A percentile compares a stretch with the other conserved stretches of the same genome.
These are phyloP conservation scores for Alternaria metachromatica DNA, from an alignment of 2,329 filamentous ascomycete species.

Conservation along the genomic window DNA sequence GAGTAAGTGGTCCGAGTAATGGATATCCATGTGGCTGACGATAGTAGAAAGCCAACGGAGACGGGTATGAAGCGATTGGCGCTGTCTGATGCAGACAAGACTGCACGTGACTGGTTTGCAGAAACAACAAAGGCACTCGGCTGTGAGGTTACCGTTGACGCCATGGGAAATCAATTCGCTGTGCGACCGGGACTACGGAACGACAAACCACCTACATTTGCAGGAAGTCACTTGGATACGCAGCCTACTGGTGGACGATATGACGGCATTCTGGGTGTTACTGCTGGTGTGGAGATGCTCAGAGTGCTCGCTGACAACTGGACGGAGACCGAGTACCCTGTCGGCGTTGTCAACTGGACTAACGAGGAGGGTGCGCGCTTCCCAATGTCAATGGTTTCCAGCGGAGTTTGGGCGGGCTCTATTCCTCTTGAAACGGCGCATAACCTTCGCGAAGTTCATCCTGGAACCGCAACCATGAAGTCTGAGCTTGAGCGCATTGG, in stretches of 20 bases:
- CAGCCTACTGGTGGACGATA: constrained; percentile 70
- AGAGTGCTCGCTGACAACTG: constrained; percentile 70
- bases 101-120: constrained; percentile 78
- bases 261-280: constrained; percentile 78
- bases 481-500: constrained; percentile 74
- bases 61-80: constrained; percentile 80
- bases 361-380: constrained; percentile 86
- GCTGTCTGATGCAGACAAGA: constrained; percentile 73
- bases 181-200: constrained; percentile 67
- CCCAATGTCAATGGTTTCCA: constrained; percentile 75
- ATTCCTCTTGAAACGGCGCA: constrained; percentile 68
- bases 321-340: constrained; percentile 71
- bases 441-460: constrained; percentile 67
- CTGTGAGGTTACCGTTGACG: constrained; percentile 72
- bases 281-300: constrained; percentile 76
- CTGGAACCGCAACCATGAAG: constrained; percentile 67
- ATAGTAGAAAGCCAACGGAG: constrained; percentile 60
- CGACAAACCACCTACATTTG: constrained; percentile 67
- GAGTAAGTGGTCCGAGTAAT: constrained; percentile 52
- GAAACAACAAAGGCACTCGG: constrained; percentile 67
- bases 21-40: constrained; percentile 1
- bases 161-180: constrained; percentile 84
- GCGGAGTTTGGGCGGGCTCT: constrained; percentile 77
- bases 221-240: constrained; percentile 69
- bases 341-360: constrained; percentile 81